A percentile compares a stretch with the other conserved stretches of the same genome.
phyloP scores from a whole-genome alignment of 305 asterid genomes.

The Fraxinus velutina region DNA sequence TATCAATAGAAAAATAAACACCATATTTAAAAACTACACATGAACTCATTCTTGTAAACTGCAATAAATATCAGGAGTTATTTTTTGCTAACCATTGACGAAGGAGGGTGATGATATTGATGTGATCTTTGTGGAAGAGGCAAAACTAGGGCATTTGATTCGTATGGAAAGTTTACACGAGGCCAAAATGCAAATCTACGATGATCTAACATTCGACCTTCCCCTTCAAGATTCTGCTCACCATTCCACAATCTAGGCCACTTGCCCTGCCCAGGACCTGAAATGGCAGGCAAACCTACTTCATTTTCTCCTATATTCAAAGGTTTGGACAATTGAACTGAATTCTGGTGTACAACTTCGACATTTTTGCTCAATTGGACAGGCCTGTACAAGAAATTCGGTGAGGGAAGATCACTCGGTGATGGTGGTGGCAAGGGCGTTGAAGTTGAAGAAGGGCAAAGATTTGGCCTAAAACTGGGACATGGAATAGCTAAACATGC shows the following conservation, averaged over 20 bases:
- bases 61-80: not conserved
- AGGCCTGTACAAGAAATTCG: constrained; percentile 36
- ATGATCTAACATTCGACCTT: constrained; percentile 23
- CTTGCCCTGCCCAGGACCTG: constrained; percentile 28
- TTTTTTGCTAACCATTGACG: constrained; percentile 48
- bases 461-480: constrained; percentile 36
- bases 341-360: constrained; percentile 31
- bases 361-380: constrained; percentile 32
- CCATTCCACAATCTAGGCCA: constrained; percentile 49
- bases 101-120: constrained; percentile 40
- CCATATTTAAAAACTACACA: not conserved
- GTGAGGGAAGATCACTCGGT: constrained; percentile 31
- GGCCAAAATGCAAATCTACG: constrained; percentile 37
- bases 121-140: constrained; percentile 50
- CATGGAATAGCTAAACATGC: not conserved
- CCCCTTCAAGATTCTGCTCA: constrained; percentile 38
- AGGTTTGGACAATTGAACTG: constrained; percentile 30
- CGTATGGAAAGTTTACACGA: constrained; percentile 24
- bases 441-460: constrained; percentile 13
- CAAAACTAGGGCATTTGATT: constrained; percentile 22
- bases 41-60: not conserved
- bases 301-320: constrained; percentile 29
- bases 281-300: constrained; percentile 25
- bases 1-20: not conserved
- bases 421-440: constrained; percentile 29